Evolutionary conservation across 345 rosid species (phyloP), one percentile per base, ranked within the genome.

Genomic region (Psidium guajava): DNA sequence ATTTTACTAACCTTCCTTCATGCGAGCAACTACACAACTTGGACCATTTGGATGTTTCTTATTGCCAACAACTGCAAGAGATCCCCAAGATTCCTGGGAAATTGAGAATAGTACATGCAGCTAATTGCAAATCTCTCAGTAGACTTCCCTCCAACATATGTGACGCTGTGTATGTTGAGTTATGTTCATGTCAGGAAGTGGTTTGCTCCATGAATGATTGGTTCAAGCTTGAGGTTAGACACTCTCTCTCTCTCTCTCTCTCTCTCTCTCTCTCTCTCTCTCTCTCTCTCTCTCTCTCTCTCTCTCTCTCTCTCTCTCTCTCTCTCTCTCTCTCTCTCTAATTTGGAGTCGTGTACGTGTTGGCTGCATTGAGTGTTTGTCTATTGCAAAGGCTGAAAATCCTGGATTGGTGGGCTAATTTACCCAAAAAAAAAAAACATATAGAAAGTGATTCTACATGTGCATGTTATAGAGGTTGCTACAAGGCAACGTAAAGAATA

Each of bases 1-100:
- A 6, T 59, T 59, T 59, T 27, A 27, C 10, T 59, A 27, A 6
- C 20, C 40, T 59, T 27, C 40, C 73, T 59, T 0, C 40, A 14
- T 59, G 20, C 1, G 36, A 27, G 20, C 1, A 2, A 13, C 40
- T 27, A 13, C 5, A n/a, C 6, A 1, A 1, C 10, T 59, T 59
- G 36, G 0, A 13, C 1, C 0, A 0, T 0, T 59, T 59, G 73
- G 0, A 13, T 27, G 9, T 27, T 13, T 0, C 0, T 1, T 0
- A 13, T 27, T 27, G 36, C 20, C 36, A 14, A 13, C 73, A 27
- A 59, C 40, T 59, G 0, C 40, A 27, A 3, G 73, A 27, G 73
- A 59, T 59, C 18, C 20, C 2, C 20, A 14, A 59, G 9, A 3
- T 59, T 59, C 73, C 73, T 2, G 0, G 10, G 36, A 27, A 59